phyloP scores from a whole-genome alignment of 768 basidiomycete species.

The Pulveroboletus sp. region DNA sequence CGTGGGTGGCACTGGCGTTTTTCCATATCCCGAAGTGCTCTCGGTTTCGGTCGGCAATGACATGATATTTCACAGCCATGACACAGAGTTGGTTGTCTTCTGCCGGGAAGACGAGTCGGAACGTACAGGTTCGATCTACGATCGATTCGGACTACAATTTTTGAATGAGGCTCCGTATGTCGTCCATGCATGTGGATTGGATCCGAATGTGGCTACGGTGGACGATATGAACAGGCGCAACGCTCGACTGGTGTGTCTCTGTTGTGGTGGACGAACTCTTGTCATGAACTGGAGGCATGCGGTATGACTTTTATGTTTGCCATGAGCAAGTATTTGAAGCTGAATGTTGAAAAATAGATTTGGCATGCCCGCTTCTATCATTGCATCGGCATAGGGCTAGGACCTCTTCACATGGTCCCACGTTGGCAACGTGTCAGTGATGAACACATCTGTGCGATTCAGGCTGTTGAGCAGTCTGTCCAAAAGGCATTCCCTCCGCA shows the following conservation, averaged over 20 bases:
- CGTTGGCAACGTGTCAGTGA: constrained; percentile 3
- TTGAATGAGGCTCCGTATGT: constrained; percentile 4
- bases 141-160: not conserved
- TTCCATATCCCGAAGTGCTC: constrained; percentile 3
- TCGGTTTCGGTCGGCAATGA: not conserved
- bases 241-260: constrained; percentile 3
- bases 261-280: not conserved
- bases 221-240: constrained; percentile 12
- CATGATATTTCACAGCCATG: not conserved
- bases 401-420: not conserved
- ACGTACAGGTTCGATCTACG: not conserved
- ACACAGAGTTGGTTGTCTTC: not conserved
- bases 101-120: not conserved
- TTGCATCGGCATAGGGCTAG: not conserved
- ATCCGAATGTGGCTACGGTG: constrained; percentile 9
- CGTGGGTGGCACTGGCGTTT: not conserved
- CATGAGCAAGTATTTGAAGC: not conserved
- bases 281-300: constrained; percentile 9
- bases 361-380: not conserved
- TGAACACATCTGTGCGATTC: not conserved
- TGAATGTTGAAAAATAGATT: not conserved
- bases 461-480: not conserved
- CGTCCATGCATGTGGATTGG: constrained; percentile 12
- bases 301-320: constrained; percentile 1
- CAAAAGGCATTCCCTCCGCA: not conserved